Base-by-base conservation (phyloP, 2,329 filamentous ascomycete genomes). In the Monosporascus sp. region DNA sequence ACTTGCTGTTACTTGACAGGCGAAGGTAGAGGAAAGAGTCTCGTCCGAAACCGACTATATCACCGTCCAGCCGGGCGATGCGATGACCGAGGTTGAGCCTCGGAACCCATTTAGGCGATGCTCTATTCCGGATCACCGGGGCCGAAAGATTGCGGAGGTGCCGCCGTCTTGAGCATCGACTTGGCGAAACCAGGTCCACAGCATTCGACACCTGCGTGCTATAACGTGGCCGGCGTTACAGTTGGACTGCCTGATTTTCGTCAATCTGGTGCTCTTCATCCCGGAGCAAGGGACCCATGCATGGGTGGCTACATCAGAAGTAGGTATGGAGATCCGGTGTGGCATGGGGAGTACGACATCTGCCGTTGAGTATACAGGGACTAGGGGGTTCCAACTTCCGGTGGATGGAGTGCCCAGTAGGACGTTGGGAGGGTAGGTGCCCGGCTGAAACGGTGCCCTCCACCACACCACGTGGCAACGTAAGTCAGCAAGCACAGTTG, bases 21-120 rank as follows among this genome's bases (percentile, higher is more conserved):
- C 2, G 8, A 5, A 14, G 8, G 42, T n/a, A n/a, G 42, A 27
- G 42, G 15, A 25, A 15, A 48, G 5, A n/a, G 8, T 36, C 11
- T 36, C 47, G 20, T 17, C 36, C 20, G 20, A 39, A 24, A 25
- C 47, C 6, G 22, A 39, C 49, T 62, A 69, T 53, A 65, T 67
- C 22, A 60, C 64, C 51, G 73, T 81, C 48, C 77, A 79, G 60
- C 75, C 72, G 36, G 61, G 74, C 49, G 72, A 72, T 47, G 72
- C 25, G 44, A 17, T 38, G 38, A 25, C 36, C 11, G 50, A 56
- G 49, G 38, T 49, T 3, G 60, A 63, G 20, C 68, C 72, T 1
- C 72, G 24, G 68, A 82, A 20, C 72, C 74, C 31, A 79, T 80
- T 59, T 73, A 72, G 0, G 70, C 79, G 36, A 74, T 73, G 3